Evolutionary conservation across 352 stramenopile genomes (phyloP).

Genomic region (Phytophthora aleatoria): DNA sequence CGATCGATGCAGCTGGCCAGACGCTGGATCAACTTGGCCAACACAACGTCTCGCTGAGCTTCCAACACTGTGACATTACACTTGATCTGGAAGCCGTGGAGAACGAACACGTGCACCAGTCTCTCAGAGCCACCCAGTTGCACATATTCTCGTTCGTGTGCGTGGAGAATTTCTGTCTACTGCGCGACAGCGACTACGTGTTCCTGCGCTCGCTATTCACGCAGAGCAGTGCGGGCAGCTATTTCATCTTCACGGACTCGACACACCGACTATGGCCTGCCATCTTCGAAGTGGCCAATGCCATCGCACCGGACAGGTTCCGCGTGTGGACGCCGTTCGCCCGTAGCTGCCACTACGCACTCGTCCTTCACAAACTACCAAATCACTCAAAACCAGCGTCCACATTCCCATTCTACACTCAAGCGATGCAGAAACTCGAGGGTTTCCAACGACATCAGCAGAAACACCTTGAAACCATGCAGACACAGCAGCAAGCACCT

Average conservation of each 20-base stretch:
- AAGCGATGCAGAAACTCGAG: slow-evolving; percentile 48
- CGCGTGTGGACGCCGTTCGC: slow-evolving; percentile 61
- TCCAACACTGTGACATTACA: slow-evolving; percentile 70
- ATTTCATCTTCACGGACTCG: slow-evolving; percentile 74
- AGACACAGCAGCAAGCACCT: not conserved
- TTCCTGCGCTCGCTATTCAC: slow-evolving; percentile 64
- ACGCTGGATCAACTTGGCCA: slow-evolving; percentile 36
- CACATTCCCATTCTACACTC: slow-evolving; percentile 44
- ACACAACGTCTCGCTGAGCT: slow-evolving; percentile 36
- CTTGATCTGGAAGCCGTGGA: slow-evolving; percentile 39
- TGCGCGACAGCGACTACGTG: slow-evolving; percentile 47
- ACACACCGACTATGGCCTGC: slow-evolving; percentile 73
- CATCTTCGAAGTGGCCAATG: slow-evolving; percentile 50
- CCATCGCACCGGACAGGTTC: slow-evolving; percentile 38
- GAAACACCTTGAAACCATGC: slow-evolving; percentile 44
- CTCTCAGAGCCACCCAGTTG: slow-evolving; percentile 41
- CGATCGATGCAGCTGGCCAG: slow-evolving; percentile 39
- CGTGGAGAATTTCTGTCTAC: slow-evolving; percentile 68
- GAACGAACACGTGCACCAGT: slow-evolving; percentile 39
- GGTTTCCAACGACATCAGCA: slow-evolving; percentile 54
- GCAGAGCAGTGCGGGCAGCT: slow-evolving; percentile 36
- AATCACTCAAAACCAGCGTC: slow-evolving; percentile 29
- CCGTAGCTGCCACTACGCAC: slow-evolving; percentile 64
- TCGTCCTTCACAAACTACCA: slow-evolving; percentile 65
- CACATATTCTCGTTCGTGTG: slow-evolving; percentile 79